These are phyloP conservation scores for Claviceps purpurea DNA, from an alignment of 2,329 filamentous ascomycete genomes.

Conservation along the genomic window DNA sequence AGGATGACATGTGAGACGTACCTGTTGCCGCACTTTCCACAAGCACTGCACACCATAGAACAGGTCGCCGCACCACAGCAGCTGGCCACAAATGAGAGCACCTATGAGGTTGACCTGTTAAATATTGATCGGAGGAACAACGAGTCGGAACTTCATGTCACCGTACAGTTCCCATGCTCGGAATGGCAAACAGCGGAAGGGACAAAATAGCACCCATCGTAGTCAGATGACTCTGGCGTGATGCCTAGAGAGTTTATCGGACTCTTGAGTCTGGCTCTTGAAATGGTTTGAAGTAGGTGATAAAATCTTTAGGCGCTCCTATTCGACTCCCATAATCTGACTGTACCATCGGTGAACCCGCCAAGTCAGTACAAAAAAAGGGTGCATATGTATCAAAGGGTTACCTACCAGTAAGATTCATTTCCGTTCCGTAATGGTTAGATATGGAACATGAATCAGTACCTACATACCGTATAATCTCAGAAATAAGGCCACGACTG, in stretches of 20 bases:
- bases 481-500: no score
- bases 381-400: no score
- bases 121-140: background rate
- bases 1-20: constrained; percentile 20
- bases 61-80: constrained; percentile 96
- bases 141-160: constrained; percentile 1
- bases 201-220: constrained; percentile 85
- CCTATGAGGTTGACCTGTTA: constrained; percentile 27
- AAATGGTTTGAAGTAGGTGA: no score
- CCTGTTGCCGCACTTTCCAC: constrained; percentile 95
- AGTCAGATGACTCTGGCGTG: background rate
- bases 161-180: constrained; percentile 73
- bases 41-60: constrained; percentile 88
- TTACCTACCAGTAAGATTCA: no score
- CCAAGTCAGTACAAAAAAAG: no score
- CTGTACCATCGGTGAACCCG: no score
- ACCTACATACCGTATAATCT: no score
- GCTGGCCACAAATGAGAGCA: constrained; percentile 68
- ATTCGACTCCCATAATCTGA: no score
- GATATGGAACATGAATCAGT: no score
- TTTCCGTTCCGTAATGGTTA: no score
- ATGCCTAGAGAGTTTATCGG: background rate
- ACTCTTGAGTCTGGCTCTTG: background rate
- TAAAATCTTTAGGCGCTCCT: no score
- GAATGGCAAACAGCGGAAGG: constrained; percentile 76